A percentile compares a stretch with the other conserved stretches of the same genome.
These are phyloP conservation scores for Beauveria varroae DNA, from an alignment of 2,329 filamentous ascomycete species.

Conservation along the genomic window DNA sequence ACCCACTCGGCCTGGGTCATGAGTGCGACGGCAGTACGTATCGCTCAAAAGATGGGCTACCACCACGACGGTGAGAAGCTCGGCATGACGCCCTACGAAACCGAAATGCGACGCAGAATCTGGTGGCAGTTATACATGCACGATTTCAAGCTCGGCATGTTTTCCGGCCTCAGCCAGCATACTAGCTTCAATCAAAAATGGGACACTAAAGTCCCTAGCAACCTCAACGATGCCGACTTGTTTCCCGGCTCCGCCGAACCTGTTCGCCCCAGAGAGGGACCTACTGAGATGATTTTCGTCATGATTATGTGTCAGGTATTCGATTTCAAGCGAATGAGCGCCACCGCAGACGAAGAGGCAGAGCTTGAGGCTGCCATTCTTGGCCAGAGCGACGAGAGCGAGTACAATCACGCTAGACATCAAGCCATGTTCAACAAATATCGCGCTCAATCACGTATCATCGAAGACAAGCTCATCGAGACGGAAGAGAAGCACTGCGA, in stretches of 20 bases:
- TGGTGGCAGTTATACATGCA: slow-evolving; percentile 59
- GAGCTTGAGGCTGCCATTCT: slow-evolving; percentile 44
- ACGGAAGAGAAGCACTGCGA: slow-evolving; percentile 45
- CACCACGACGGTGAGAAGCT: slow-evolving; percentile 53
- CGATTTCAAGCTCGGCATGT: slow-evolving; percentile 48
- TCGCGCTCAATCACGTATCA: slow-evolving; percentile 30
- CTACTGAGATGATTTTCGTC: slow-evolving; percentile 55
- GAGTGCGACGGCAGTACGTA: slow-evolving; percentile 52
- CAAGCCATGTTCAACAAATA: slow-evolving; percentile 33
- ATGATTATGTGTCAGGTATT: slow-evolving; percentile 43
- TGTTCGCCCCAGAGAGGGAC: slow-evolving; percentile 44
- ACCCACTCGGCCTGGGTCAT: slow-evolving; percentile 54
- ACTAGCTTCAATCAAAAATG: slow-evolving; percentile 38
- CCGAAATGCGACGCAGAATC: slow-evolving; percentile 58
- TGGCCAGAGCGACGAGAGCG: slow-evolving; percentile 30
- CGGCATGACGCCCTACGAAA: slow-evolving; percentile 53
- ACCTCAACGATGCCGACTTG: slow-evolving; percentile 53
- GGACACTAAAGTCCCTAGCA: slow-evolving; percentile 49
- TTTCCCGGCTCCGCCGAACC: slow-evolving; percentile 45
- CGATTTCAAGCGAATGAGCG: slow-evolving; percentile 30
- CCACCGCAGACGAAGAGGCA: slow-evolving; percentile 29
- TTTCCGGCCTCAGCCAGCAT: slow-evolving; percentile 49
- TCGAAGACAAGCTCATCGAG: slow-evolving; percentile 36
- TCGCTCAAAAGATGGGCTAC: slow-evolving; percentile 61
- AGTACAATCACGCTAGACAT: slow-evolving; percentile 21